Evolutionary conservation across 176 grass and related monocot genomes (phyloP).

Genomic region (Ampelocalamus luodianensis): DNA sequence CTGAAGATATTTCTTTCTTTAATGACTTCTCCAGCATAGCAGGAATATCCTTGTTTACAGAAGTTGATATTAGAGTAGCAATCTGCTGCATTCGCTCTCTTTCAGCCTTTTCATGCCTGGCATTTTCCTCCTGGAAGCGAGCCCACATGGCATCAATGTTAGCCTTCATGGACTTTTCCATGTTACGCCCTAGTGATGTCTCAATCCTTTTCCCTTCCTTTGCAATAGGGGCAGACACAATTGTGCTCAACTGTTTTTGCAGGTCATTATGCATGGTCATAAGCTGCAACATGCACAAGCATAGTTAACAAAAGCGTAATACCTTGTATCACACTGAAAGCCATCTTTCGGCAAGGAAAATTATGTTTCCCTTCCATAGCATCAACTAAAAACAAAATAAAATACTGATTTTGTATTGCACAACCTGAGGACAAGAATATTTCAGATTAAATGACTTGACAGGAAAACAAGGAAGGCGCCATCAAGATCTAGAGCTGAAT

Average conservation of each 20-base stretch:
- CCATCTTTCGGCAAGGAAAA: not conserved
- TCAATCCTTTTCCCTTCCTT: conserved; percentile 94
- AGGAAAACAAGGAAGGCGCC: not conserved
- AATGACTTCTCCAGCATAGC: conserved; percentile 68
- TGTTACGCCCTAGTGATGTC: conserved; percentile 64
- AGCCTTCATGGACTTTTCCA: conserved; percentile 87
- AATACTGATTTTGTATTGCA: not conserved
- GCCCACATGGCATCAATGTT: conserved; percentile 89
- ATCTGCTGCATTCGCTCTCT: conserved; percentile 81
- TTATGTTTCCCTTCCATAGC: not conserved
- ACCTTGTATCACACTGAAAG: not conserved
- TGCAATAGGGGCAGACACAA: conserved; percentile 65
- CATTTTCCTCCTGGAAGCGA: conserved; percentile 83
- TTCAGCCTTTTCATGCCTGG: conserved; percentile 77
- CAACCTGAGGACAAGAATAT: conserved; percentile 17
- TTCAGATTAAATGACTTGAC: not conserved
- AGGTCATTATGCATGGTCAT: conserved; percentile 71
- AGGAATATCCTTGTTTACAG: conserved; percentile 79
- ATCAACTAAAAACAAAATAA: conserved; percentile 3
- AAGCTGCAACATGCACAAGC: conserved; percentile 57
- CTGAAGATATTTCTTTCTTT: conserved; percentile 80
- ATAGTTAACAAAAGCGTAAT: conserved; percentile 19
- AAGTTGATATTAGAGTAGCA: conserved; percentile 66
- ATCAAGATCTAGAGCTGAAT: not conserved
- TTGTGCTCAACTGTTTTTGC: conserved; percentile 80